Percentiles rank a stretch among this genome's conserved stretches.
phyloP scores from a whole-genome alignment of 495 filamentous ascomycete genomes.

The Penicillium subrubescens region DNA sequence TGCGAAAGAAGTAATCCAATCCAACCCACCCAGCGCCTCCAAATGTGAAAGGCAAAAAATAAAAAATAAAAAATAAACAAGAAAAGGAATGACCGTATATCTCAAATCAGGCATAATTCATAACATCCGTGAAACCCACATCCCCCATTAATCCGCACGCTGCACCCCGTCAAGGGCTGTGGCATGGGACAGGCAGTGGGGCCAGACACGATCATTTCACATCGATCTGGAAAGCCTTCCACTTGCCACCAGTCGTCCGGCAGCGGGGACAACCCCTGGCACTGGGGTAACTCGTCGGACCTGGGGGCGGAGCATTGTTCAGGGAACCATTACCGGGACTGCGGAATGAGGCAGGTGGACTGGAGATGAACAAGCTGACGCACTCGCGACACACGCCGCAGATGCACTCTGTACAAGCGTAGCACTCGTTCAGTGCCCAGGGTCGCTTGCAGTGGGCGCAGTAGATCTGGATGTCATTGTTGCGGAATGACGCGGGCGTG shows the following conservation, averaged over 20 bases:
- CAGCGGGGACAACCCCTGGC: conserved; percentile 55
- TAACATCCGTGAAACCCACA: conserved; percentile 39
- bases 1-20: not conserved
- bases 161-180: not conserved
- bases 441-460: conserved; percentile 79
- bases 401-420: conserved; percentile 92
- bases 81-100: conserved; percentile 25
- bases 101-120: conserved; percentile 36
- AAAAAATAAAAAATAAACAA: conserved; percentile 17
- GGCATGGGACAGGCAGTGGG: not conserved
- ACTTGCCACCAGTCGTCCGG: conserved; percentile 50
- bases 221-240: conserved; percentile 58
- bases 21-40: not conserved
- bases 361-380: conserved; percentile 72
- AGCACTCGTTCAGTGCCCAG: conserved; percentile 75
- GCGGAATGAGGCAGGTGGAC: conserved; percentile 41
- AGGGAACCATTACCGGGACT: conserved; percentile 39
- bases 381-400: conserved; percentile 87
- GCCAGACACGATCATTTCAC: conserved; percentile 40
- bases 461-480: conserved; percentile 75
- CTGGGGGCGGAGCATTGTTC: conserved; percentile 30
- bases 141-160: conserved; percentile 11
- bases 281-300: conserved; percentile 45
- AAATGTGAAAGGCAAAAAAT: conserved; percentile 3
- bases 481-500: conserved; percentile 45